Evolutionary conservation across 1,284 basidiomycete species (phyloP).

Genomic region (Sporisorium exsertum): DNA sequence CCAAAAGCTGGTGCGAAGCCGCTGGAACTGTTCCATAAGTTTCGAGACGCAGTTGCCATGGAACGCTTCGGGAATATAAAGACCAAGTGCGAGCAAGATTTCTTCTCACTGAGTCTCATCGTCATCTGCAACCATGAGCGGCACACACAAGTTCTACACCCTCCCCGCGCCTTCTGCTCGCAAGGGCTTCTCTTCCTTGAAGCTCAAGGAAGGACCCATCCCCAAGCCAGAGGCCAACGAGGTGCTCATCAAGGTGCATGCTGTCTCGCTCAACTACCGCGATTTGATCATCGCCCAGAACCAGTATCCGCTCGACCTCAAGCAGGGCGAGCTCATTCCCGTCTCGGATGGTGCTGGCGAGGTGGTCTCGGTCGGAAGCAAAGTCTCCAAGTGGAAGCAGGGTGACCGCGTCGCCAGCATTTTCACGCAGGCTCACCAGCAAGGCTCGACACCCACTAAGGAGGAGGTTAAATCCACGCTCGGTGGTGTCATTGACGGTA

Average conservation of each 20-base stretch:
- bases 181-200: constrained; percentile 35
- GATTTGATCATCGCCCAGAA: constrained; percentile 57
- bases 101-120: no score
- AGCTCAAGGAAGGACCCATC: constrained; percentile 41
- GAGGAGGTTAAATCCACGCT: constrained; percentile 69
- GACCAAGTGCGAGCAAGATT: not conserved
- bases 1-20: no score
- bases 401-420: constrained; percentile 74
- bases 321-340: constrained; percentile 71
- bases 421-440: constrained; percentile 64
- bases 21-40: no score
- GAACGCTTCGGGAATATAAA: no score
- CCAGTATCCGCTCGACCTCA: constrained; percentile 43
- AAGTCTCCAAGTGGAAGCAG: constrained; percentile 73
- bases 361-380: constrained; percentile 74
- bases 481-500: constrained; percentile 74
- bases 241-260: constrained; percentile 67
- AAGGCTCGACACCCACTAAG: constrained; percentile 65
- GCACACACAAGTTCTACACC: constrained; percentile 38
- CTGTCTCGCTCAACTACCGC: constrained; percentile 70
- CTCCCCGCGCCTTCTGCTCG: constrained; percentile 43
- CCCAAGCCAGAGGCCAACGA: constrained; percentile 55
- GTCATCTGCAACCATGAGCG: constrained; percentile 23
- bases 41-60: no score
- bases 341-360: constrained; percentile 77